Base-by-base conservation (phyloP, 2,329 filamentous ascomycete species). In the Fonsecaea nubica region DNA sequence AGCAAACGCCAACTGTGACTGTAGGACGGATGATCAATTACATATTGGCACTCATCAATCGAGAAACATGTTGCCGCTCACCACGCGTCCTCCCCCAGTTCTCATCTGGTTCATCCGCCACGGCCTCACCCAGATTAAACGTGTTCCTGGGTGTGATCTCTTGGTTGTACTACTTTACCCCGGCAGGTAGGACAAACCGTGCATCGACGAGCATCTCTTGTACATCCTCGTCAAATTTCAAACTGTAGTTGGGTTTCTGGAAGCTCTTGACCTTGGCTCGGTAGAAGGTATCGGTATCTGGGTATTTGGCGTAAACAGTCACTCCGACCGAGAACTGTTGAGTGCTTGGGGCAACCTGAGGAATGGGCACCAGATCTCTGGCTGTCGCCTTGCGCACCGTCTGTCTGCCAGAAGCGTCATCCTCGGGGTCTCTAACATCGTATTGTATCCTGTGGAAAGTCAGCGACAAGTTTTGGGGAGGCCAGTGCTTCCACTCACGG, bases 201-300 rank as follows among this genome's bases (percentile, higher is more conserved):
- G 90, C 82, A 72, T 91, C 90, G 30, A 94, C 91, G 70, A 90
- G 58, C 78, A 92, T 90, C 76, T 91, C 86, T 69, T 88, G 92
- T 72, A 88, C 89, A 69, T 85, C 90, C 75, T 92, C 90, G 13
- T 94, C 92, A 73, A 94, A 94, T 69, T 91, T 88, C 70, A 94
- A 81, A 64, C 79, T 76, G 68, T 81, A 83, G 61, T 77, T 76
- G 54, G 82, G 80, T 69, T 82, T 84, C 73, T 80, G 89, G 82
- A 82, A 86, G 35, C 66, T 89, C 40, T 89, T 89, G 79, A 92
- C 90, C 72, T 93, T 90, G 1, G 92, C 92, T 75, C 91, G 89
- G 77, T 95, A 95, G 73, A 95, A 94, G 0, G 91, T 93, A 0
- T 92, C 93, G 0, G 92, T 94, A 72, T 92, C 89, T 0, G 92